Conservation (phyloP, 306 rosid species). For the Vicia faba region DNA sequence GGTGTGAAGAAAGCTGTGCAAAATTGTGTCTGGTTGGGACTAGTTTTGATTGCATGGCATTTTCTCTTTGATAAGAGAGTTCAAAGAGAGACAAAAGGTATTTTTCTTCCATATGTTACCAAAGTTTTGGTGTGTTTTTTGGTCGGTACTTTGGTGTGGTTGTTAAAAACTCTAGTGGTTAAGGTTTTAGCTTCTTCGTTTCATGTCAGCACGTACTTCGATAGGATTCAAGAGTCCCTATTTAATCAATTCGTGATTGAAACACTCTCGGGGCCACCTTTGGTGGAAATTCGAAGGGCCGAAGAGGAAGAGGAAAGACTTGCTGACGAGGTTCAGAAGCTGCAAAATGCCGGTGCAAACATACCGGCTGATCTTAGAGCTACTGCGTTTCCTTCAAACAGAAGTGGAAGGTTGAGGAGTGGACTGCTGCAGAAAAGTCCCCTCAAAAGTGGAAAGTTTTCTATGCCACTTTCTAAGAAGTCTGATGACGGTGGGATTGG, state of each 20-base stretch:
- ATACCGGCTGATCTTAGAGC: slow-evolving; percentile 74
- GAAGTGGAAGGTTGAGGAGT: slow-evolving; percentile 54
- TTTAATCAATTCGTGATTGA: slow-evolving; percentile 82
- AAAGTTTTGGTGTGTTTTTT: slow-evolving; percentile 68
- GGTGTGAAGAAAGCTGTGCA: slow-evolving; percentile 76
- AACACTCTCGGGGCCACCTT: slow-evolving; percentile 78
- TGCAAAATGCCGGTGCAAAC: slow-evolving; percentile 84
- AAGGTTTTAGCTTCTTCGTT: slow-evolving; percentile 85
- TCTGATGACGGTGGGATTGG: slow-evolving; percentile 56
- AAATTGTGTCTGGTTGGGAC: slow-evolving; percentile 80
- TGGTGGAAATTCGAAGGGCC: slow-evolving; percentile 53
- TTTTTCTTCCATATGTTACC: slow-evolving; percentile 46
- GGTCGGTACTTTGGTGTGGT: slow-evolving; percentile 71
- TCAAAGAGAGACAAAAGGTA: slow-evolving; percentile 51
- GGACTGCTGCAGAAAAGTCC: slow-evolving; percentile 49
- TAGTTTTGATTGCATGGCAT: slow-evolving; percentile 77
- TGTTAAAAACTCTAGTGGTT: slow-evolving; percentile 69
- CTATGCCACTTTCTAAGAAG: slow-evolving; percentile 47
- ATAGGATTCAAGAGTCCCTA: slow-evolving; percentile 80
- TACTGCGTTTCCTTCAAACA: slow-evolving; percentile 39
- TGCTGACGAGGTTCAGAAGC: slow-evolving; percentile 67
- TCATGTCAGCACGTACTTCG: slow-evolving; percentile 81
- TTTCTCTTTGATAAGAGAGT: slow-evolving; percentile 70
- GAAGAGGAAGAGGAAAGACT: slow-evolving; percentile 79
- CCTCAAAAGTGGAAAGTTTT: slow-evolving; percentile 44